phyloP scores from a whole-genome alignment of 176 grass and related monocot species.

The Oryza coarctata region DNA sequence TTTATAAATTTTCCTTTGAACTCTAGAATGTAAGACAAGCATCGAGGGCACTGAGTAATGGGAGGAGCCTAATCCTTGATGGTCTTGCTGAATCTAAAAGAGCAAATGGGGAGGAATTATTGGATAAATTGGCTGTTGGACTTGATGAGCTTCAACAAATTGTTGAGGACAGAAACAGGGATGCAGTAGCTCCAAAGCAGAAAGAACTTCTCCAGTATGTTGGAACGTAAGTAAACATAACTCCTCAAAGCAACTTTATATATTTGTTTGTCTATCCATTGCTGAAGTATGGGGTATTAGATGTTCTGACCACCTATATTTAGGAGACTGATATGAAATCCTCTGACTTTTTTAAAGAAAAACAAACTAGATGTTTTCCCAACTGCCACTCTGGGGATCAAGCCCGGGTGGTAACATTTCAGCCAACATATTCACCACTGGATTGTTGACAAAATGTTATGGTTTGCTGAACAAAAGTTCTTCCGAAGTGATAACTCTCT shows the following conservation, averaged over 20 bases:
- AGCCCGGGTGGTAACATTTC: background rate
- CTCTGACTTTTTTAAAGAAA: background rate
- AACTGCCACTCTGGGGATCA: background rate
- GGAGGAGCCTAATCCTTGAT: constrained; percentile 65
- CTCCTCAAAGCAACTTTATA: constrained; percentile 24
- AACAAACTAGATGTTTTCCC: background rate
- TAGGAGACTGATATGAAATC: background rate
- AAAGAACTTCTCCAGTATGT: constrained; percentile 97
- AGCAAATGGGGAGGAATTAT: constrained; percentile 73
- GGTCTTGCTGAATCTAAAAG: constrained; percentile 92
- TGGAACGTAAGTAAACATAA: constrained; percentile 64
- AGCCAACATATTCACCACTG: background rate
- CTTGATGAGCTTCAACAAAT: constrained; percentile 81
- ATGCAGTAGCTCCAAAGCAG: constrained; percentile 89
- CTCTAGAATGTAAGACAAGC: constrained; percentile 91
- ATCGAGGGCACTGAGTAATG: constrained; percentile 73
- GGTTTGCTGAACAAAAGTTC: background rate
- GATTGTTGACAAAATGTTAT: constrained; percentile 2
- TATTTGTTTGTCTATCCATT: background rate
- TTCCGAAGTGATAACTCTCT: constrained; percentile 4
- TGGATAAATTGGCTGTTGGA: constrained; percentile 79
- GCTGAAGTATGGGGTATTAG: background rate
- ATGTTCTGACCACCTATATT: constrained; percentile 12
- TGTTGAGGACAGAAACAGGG: constrained; percentile 81
- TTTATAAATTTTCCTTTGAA: constrained; percentile 23